Percentiles rank a stretch among this genome's conserved stretches.
These are phyloP conservation scores for Colletotrichum sp. DNA, from an alignment of 2,329 filamentous ascomycete genomes.

Conservation along the genomic window DNA sequence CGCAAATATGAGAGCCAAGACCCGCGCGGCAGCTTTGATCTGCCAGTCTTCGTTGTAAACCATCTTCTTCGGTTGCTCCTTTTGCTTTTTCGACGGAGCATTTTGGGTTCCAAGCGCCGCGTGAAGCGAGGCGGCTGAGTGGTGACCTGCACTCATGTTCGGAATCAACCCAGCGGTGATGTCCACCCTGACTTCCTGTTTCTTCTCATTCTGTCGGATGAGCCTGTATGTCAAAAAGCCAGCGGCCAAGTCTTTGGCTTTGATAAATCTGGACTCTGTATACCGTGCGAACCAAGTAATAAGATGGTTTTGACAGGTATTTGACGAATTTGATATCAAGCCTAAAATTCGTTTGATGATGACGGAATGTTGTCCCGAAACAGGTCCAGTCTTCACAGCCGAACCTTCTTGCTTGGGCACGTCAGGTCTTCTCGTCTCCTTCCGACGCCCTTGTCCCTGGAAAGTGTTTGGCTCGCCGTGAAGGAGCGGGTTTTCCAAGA, in stretches of 20 bases:
- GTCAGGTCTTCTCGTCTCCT: not conserved
- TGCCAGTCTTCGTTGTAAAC: constrained; percentile 89
- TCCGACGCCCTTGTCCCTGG: constrained; percentile 30
- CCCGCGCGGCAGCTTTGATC: constrained; percentile 77
- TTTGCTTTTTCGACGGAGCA: constrained; percentile 56
- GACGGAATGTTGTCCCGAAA: constrained; percentile 75
- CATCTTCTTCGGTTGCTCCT: constrained; percentile 60
- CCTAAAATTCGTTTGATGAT: constrained; percentile 87
- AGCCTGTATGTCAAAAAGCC: constrained; percentile 85
- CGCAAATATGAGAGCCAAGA: constrained; percentile 81
- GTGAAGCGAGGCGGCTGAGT: constrained; percentile 74
- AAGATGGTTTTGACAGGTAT: constrained; percentile 77
- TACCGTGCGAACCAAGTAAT: constrained; percentile 80
- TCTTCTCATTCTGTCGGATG: constrained; percentile 72
- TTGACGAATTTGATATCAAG: constrained; percentile 76
- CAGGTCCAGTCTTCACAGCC: constrained; percentile 42
- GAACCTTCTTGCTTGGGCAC: not conserved
- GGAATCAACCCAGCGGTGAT: constrained; percentile 74
- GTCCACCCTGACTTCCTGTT: constrained; percentile 63
- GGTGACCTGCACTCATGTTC: constrained; percentile 66
- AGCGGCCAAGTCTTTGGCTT: constrained; percentile 76
- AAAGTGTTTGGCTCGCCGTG: constrained; percentile 50
- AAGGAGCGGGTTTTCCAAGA: constrained; percentile 80
- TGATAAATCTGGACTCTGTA: constrained; percentile 70
- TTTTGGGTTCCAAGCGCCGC: constrained; percentile 70